A percentile compares a stretch with the other conserved stretches of the same genome.
phyloP scores from a whole-genome alignment of 371 early-diverging fungal genomes.

The Amoeboaphelidium protococcarum region DNA sequence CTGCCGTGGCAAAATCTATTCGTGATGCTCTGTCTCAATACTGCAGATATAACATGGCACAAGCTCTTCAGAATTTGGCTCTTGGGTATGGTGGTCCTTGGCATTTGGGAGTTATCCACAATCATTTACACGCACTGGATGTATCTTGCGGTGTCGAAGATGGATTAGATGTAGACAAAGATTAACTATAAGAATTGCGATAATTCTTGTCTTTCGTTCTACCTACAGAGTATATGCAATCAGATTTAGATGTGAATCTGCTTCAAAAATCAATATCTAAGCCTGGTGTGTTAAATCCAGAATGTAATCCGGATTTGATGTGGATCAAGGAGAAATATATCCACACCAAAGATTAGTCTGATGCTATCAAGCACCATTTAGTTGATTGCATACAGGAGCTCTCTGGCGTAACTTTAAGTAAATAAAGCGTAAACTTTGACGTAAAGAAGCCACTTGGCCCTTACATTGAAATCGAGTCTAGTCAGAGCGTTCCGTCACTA shows the following conservation, averaged over 20 bases:
- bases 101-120: neutral
- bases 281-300: neutral
- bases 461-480: neutral
- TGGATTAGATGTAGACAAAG: too few species aligned
- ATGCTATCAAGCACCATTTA: too few species aligned
- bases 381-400: too few species aligned
- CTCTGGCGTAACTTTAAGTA: too few species aligned
- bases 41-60: neutral
- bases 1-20: neutral
- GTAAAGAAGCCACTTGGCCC: neutral
- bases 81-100: neutral
- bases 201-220: neutral
- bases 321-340: too few species aligned
- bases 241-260: neutral
- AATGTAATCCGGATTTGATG: neutral
- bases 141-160: too few species aligned
- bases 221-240: neutral
- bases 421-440: too few species aligned
- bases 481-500: too few species aligned
- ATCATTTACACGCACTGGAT: neutral
- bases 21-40: neutral
- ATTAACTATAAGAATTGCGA: neutral
- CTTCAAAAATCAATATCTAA: neutral
- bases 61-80: neutral
- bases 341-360: too few species aligned